These are phyloP conservation scores for Melaleuca alternifolia DNA, from an alignment of 345 rosid species.

Conservation along the genomic window DNA sequence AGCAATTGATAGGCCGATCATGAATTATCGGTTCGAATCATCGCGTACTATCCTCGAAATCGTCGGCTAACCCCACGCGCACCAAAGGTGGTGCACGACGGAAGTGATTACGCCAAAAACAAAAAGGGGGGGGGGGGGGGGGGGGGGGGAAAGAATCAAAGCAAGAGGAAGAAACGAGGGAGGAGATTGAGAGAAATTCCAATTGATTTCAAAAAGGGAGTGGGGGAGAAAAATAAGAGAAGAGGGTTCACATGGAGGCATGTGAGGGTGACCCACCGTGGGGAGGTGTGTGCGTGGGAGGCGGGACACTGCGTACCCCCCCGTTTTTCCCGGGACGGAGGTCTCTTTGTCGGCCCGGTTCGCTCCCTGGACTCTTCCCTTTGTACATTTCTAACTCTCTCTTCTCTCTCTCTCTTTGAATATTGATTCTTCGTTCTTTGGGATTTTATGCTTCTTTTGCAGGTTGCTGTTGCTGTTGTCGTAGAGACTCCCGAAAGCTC, in stretches of 20 bases:
- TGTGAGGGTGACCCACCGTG: conserved; percentile 43
- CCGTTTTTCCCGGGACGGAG: conserved; percentile 71
- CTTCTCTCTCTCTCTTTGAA: not conserved
- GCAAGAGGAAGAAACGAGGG: no score
- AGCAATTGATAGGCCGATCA: no score
- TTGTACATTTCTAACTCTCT: not conserved
- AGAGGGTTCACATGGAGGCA: conserved; percentile 56
- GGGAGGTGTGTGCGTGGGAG: conserved; percentile 20
- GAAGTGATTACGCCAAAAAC: no score
- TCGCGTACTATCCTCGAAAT: no score
- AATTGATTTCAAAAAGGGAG: not conserved
- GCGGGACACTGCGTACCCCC: conserved; percentile 23
- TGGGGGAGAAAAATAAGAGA: not conserved
- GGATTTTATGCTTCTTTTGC: not conserved
- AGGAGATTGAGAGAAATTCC: not conserved
- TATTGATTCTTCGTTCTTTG: not conserved
- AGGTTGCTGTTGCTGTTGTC: not conserved
- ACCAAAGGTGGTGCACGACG: no score
- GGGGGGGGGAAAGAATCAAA: no score
- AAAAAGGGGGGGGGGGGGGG: no score
- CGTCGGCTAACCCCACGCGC: no score
- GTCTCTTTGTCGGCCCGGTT: conserved; percentile 41
- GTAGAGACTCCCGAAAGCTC: not conserved
- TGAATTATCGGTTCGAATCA: no score
- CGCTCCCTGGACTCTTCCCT: not conserved